Evolutionary conservation across 208 protist genomes (phyloP), one percentile per base, ranked within the genome.

Genomic region (Trichomonas vaginalis): DNA sequence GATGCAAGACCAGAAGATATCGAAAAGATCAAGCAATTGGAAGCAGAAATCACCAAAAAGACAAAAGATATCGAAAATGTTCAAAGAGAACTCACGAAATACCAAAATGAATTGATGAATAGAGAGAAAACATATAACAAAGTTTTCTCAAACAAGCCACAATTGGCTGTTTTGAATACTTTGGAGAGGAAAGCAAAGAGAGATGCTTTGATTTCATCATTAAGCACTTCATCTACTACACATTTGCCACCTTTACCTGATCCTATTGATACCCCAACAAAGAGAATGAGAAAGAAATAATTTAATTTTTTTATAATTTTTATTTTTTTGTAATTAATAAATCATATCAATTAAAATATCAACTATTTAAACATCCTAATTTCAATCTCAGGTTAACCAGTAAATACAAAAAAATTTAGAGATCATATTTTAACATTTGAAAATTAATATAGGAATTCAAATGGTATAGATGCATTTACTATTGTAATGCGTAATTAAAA

Each of bases 41-140:
- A 90, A 48, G 23, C 35, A 90, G 10, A 45, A 48, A 90, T 90
- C n/a, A 90, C 35, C 17, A 37, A 90, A 32, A 90, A 37, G 23
- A 90, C n/a, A 32, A 37, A 90, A 0, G 82, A 17, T 12, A 90
- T 90, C 10, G 40, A 90, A 48, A 90, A 90, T 32, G 42, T 90
- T 35, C 37, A 90, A 32, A 17, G 42, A 90, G 82, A 90, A 32
- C 42, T 90, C n/a, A 90, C 35, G 23, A 27, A 90, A 45, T 90
- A 90, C n/a, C 82, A 90, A 48, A 39, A 10, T 6, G 82, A 90
- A 90, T n/a, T 90, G 17, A 8, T 90, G 10, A 90, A 48, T 21
- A 90, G 82, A 48, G 82, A 90, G 42, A 90, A 27, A 48, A 90
- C 82, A n/a, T 90, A 48, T 48, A 90, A 90, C 42, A 90, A 90